Conservation (phyloP, 768 basidiomycete genomes). For the Rhodocollybia butyracea region DNA sequence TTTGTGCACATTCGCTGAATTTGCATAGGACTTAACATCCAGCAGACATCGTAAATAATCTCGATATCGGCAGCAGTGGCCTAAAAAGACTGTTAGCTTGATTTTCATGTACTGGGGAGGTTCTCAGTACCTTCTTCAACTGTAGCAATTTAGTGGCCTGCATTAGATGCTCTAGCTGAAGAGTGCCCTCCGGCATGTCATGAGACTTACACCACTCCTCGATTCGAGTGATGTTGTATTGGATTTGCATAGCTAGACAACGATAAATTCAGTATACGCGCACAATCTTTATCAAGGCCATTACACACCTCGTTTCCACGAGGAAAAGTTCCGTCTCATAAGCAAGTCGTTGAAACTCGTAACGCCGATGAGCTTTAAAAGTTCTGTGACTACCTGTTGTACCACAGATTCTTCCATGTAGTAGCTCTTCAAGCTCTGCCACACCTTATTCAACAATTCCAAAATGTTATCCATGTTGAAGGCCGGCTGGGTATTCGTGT, state of each 20-base stretch:
- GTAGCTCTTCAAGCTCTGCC: slow-evolving; percentile 97
- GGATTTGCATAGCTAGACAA: slow-evolving; percentile 94
- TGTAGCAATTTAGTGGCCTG: slow-evolving; percentile 98
- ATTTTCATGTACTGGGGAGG: neutral
- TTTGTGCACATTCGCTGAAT: slow-evolving; percentile 99
- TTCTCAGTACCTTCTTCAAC: slow-evolving; percentile 79
- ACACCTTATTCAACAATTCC: slow-evolving; percentile 94
- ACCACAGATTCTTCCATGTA: slow-evolving; percentile 98
- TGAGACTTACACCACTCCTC: slow-evolving; percentile 99
- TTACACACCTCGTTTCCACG: slow-evolving; percentile 97
- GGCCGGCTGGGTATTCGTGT: slow-evolving; percentile 83
- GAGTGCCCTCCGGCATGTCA: slow-evolving; percentile 97
- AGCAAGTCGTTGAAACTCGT: slow-evolving; percentile 97
- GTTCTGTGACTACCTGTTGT: slow-evolving; percentile 91
- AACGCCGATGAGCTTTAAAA: slow-evolving; percentile 93
- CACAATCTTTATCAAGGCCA: neutral
- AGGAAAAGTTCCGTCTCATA: slow-evolving; percentile 98
- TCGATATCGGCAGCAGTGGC: slow-evolving; percentile 94
- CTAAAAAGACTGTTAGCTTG: slow-evolving; percentile 33
- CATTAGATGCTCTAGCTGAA: slow-evolving; percentile 98
- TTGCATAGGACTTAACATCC: slow-evolving; percentile 99
- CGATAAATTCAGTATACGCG: neutral
- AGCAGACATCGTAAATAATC: slow-evolving; percentile 99
- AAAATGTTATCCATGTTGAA: slow-evolving; percentile 98
- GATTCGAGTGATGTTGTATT: slow-evolving; percentile 97